Conservation (phyloP, 257 asterid species). For the Misopates orontium region DNA sequence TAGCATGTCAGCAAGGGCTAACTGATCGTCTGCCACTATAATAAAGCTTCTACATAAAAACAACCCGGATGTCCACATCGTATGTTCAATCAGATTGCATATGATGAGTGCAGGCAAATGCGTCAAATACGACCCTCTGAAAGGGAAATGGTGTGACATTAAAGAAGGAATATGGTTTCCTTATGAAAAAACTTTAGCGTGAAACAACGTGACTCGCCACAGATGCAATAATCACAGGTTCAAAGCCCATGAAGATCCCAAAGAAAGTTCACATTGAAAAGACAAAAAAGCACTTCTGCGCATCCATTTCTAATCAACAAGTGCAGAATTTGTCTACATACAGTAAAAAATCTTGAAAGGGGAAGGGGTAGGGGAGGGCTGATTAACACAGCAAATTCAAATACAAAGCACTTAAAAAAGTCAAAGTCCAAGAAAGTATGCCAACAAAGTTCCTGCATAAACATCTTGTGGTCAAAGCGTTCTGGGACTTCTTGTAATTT, state of each 20-base stretch:
- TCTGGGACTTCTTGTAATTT: no score
- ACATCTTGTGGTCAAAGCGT: no score
- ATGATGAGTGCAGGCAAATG: not conserved
- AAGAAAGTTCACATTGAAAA: conserved; percentile 1
- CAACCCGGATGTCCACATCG: not conserved
- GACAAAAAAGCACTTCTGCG: not conserved
- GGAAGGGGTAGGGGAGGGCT: not conserved
- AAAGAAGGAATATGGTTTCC: not conserved
- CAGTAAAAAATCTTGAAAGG: not conserved
- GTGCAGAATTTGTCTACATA: not conserved
- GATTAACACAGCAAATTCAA: not conserved
- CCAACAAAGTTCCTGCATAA: no score
- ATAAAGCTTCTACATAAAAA: conserved; percentile 13
- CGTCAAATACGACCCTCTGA: not conserved
- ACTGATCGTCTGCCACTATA: not conserved
- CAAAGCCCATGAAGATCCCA: not conserved
- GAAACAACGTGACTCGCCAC: not conserved
- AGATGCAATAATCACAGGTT: conserved; percentile 16
- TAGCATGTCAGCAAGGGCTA: no score
- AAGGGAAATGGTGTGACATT: not conserved
- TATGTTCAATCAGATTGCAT: no score
- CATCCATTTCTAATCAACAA: not conserved
- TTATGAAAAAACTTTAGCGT: not conserved
- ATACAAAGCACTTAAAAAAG: conserved; percentile 12
- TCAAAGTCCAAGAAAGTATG: conserved; percentile 7